A percentile compares a stretch with the other conserved stretches of the same genome.
Evolutionary conservation across 2,329 filamentous ascomycete genomes (phyloP).

Genomic region (Fusarium staphyleae): DNA sequence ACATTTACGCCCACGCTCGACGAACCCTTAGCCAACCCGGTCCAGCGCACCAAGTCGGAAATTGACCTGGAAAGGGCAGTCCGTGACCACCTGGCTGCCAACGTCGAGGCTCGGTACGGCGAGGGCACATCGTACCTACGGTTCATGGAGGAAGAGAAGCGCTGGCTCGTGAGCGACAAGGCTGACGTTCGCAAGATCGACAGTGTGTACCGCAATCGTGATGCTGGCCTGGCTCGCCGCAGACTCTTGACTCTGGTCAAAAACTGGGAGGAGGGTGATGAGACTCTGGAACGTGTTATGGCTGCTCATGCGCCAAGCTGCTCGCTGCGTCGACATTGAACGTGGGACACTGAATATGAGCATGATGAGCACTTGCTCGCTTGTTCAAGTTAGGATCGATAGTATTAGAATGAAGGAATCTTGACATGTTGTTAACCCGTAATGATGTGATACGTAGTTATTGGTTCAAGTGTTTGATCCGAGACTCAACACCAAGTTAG

Average conservation of each 20-base stretch:
- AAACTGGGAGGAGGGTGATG: conserved; percentile 51
- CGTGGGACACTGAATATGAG: conserved; percentile 7
- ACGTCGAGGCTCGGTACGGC: conserved; percentile 45
- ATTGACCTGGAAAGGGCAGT: conserved; percentile 42
- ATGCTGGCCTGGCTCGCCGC: conserved; percentile 48
- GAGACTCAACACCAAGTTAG: neutral
- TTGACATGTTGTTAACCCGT: neutral
- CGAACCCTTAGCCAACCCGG: conserved; percentile 35
- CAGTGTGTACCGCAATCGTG: conserved; percentile 53
- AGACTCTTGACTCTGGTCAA: conserved; percentile 48
- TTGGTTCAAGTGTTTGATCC: neutral
- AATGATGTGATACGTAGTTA: neutral
- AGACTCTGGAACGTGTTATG: conserved; percentile 49
- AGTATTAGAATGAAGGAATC: conserved; percentile 1
- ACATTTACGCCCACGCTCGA: conserved; percentile 45
- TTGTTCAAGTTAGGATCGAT: neutral
- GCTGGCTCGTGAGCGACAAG: conserved; percentile 51
- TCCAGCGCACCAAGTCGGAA: conserved; percentile 34
- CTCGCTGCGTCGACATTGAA: conserved; percentile 31
- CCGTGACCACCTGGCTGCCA: conserved; percentile 42
- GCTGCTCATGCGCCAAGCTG: conserved; percentile 42
- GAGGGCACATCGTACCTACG: conserved; percentile 40
- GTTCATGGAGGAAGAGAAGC: conserved; percentile 48
- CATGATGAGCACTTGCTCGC: neutral
- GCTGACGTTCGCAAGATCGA: conserved; percentile 52